phyloP scores from a whole-genome alignment of 177 flowering plant genomes.

The Vitis hybrid region DNA sequence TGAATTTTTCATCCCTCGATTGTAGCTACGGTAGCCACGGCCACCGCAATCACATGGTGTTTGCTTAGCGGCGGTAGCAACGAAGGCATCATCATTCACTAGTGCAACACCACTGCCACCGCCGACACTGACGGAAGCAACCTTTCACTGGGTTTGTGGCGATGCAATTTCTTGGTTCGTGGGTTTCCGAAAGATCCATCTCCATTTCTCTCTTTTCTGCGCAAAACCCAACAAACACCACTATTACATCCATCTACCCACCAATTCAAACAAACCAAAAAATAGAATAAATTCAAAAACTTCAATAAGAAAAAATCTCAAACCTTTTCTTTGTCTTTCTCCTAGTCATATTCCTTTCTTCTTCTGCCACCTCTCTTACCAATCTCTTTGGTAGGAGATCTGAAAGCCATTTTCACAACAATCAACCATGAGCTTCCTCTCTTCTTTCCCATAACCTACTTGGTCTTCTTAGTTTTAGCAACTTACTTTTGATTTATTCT shows the following conservation, averaged over 20 bases:
- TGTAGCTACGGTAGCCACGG: constrained; percentile 44
- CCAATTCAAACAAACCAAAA: background rate
- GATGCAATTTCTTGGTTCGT: constrained; percentile 22
- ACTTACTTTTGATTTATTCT: too few relatives aligned
- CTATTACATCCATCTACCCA: background rate
- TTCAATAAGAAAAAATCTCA: background rate
- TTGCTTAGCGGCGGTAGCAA: constrained; percentile 12
- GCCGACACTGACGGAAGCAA: background rate
- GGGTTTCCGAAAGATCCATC: constrained; percentile 25
- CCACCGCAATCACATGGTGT: constrained; percentile 34
- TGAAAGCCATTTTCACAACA: constrained; percentile 26
- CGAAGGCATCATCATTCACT: background rate
- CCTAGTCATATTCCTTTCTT: constrained; percentile 16
- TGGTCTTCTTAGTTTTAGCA: too few relatives aligned
- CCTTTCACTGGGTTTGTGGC: constrained; percentile 15
- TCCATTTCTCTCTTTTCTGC: constrained; percentile 20
- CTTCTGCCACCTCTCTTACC: constrained; percentile 9
- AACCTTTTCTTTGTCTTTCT: constrained; percentile 24
- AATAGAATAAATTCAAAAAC: background rate
- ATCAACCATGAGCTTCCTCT: constrained; percentile 19
- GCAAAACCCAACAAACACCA: background rate
- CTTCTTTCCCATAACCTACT: too few relatives aligned
- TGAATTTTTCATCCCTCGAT: constrained; percentile 17
- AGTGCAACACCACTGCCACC: background rate
- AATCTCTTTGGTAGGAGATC: constrained; percentile 23